Percentiles rank a stretch among this genome's conserved stretches.
Conservation (phyloP, 1,284 basidiomycete genomes). For the Coniferiporia sulphurascens region DNA sequence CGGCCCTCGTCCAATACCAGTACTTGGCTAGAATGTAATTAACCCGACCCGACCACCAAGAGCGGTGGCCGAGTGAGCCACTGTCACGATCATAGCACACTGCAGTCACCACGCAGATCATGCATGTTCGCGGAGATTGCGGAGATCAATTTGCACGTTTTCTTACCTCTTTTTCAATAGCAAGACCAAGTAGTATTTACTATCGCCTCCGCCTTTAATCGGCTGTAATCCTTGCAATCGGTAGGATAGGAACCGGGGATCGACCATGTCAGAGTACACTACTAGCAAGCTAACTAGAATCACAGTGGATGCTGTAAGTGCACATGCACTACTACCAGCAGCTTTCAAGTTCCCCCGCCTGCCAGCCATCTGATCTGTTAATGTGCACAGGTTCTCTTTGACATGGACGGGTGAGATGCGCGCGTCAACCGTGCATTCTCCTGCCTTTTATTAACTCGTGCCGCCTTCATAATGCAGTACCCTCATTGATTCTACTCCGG, state of each 20-base stretch:
- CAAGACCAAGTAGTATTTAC: too few species aligned
- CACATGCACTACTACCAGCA: not conserved
- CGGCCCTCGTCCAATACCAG: too few species aligned
- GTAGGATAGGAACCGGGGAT: too few species aligned
- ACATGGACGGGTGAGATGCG: constrained; percentile 58
- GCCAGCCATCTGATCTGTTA: not conserved
- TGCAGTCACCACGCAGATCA: not conserved
- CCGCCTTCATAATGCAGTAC: constrained; percentile 37
- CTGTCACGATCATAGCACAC: not conserved
- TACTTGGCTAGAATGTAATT: too few species aligned
- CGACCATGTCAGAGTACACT: not conserved
- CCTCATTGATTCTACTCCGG: constrained; percentile 68
- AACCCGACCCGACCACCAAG: too few species aligned
- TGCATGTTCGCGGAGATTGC: not conserved
- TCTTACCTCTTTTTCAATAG: too few species aligned
- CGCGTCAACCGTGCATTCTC: constrained; percentile 13
- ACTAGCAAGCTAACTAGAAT: constrained; percentile 23
- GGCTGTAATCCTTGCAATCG: not conserved
- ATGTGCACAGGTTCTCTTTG: constrained; percentile 50
- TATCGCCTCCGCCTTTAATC: too few species aligned
- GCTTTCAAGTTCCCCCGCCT: not conserved
- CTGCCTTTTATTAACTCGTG: not conserved
- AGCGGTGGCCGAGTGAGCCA: too few species aligned
- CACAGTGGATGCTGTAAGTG: constrained; percentile 47
- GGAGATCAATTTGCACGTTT: too few species aligned